Evolutionary conservation across 2,329 filamentous ascomycete species (phyloP), one percentile per base, ranked within the genome.

Genomic region (Tolypocladium sp.): DNA sequence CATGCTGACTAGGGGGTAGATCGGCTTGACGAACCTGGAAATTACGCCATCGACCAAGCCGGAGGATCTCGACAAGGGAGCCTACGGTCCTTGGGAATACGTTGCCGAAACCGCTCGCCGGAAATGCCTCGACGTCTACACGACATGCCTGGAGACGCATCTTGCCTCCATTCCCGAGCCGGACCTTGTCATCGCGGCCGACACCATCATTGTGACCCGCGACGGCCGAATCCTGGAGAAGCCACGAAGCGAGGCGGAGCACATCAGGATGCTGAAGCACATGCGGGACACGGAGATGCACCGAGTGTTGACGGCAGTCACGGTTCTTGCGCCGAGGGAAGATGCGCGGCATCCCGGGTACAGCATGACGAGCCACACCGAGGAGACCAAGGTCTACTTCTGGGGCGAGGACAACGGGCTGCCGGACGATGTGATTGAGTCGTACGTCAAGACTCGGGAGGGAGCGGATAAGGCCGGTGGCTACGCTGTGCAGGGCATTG

Each of bases 391-490:
- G 62, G 94, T 99, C n/a, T 85, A 83, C 70, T 99, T 99, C 74
- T 91, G 92, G 69, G 74, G 79, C 60, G 83, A 82, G 65, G 66
- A 68, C 17, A 77, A 82, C 20, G 83, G 83, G 4, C 70, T 85
- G 60, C 76, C 79, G 17, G 93, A 99, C 75, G 92, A 96, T 61
- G 82, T 96, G 65, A 87, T 97, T 60, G 78, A 91, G 66, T 83
- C 78, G 6, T 92, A 92, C 70, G 88, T 92, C 60, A 82, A 81
- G 69, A 97, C 93, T 27, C 82, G 93, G 58, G 94, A 99, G 78
- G 94, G 94, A 2, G 92, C 86, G 13, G 94, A 97, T 74, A 99
- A 97, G 79, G 94, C 94, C 0, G 94, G 94, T 2, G 94, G 94
- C 0, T 99, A 99, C 73, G 94, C 91, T 1, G 84, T 99, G 57